Conservation (phyloP, 768 basidiomycete genomes). For the Leccinellum luteum region DNA sequence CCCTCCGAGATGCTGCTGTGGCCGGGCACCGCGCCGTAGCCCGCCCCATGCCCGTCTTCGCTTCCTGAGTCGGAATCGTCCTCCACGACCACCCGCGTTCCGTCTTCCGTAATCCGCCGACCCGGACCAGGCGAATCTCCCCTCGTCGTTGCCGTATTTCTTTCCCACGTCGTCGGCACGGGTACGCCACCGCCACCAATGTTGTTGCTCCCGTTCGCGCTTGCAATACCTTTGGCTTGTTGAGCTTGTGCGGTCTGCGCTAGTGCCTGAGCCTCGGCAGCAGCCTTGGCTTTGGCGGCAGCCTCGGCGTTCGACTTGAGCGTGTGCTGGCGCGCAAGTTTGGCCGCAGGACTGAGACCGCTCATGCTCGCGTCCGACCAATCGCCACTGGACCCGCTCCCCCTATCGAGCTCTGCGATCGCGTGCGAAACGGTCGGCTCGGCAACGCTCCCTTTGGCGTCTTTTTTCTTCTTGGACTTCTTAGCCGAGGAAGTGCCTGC, state of each 20-base stretch:
- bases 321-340: conserved; percentile 87
- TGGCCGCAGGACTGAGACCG: conserved; percentile 87
- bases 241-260: conserved; percentile 24
- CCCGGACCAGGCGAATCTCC: conserved; percentile 44
- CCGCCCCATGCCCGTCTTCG: conserved; percentile 45
- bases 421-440: conserved; percentile 77
- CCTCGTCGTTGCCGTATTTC: conserved; percentile 66
- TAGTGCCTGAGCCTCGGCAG: conserved; percentile 26
- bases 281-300: conserved; percentile 39
- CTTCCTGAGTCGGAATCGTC: conserved; percentile 66
- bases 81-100: conserved; percentile 61
- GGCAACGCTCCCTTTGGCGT: conserved; percentile 61
- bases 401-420: conserved; percentile 79
- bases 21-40: conserved; percentile 32
- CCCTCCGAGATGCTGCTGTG: conserved; percentile 54
- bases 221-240: conserved; percentile 20
- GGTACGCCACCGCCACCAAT: conserved; percentile 25
- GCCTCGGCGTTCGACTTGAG: conserved; percentile 72
- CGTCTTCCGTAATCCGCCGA: conserved; percentile 59
- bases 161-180: conserved; percentile 73
- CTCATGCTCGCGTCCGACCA: conserved; percentile 60
- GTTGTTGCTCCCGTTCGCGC: conserved; percentile 26
- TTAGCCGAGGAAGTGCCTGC: conserved; percentile 34
- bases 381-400: conserved; percentile 40
- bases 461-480: conserved; percentile 51